Evolutionary conservation across 2,329 filamentous ascomycete genomes (phyloP), one percentile per base, ranked within the genome.

Genomic region (Ceratocystis ficicola): DNA sequence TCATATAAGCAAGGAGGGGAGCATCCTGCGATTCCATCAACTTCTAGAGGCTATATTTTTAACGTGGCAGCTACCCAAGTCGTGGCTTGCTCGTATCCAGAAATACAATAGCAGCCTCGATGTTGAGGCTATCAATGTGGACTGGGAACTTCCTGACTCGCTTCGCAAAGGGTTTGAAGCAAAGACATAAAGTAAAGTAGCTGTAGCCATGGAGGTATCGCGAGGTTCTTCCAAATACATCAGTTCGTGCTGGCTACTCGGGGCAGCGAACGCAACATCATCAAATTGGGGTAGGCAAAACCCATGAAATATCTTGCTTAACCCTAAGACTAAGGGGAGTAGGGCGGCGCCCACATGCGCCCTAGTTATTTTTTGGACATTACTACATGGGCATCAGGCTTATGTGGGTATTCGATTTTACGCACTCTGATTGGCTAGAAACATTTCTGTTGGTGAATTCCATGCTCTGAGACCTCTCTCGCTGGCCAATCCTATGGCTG

Each of bases 31-130:
- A 36, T 59, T 59, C 28, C 32, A 36, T 30, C 28, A 8, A 59
- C 5, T 59, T 59, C 55, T n/a, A 59, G 55, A 59, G 55, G 22
- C 6, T 32, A 30, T 59, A 30, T 30, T 17, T 17, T 30, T 6
- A 36, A 59, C 3, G 55, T 59, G 55, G 55, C 25, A 59, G 55
- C 32, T 59, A 28, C 55, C 28, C n/a, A n/a, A 59, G 2, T 59
- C 15, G 6, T n/a, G n/a, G n/a, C 2, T n/a, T 59, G 55, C 55
- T 36, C 25, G 28, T 59, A 30, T 59, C 55, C 25, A 57, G 30
- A 59, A 59, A 36, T 30, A 30, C 55, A 7, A 12, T 41, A 15
- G 10, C 36, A 36, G 55, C 55, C 55, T 36, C 6, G 55, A 17
- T n/a, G 12, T 8, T 59, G 28, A 59, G 55, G 55, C 55, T 25